Percentiles rank a stretch among this genome's conserved stretches.
Conservation (phyloP, 2,329 filamentous ascomycete genomes). For the Trichoderma atroviride region DNA sequence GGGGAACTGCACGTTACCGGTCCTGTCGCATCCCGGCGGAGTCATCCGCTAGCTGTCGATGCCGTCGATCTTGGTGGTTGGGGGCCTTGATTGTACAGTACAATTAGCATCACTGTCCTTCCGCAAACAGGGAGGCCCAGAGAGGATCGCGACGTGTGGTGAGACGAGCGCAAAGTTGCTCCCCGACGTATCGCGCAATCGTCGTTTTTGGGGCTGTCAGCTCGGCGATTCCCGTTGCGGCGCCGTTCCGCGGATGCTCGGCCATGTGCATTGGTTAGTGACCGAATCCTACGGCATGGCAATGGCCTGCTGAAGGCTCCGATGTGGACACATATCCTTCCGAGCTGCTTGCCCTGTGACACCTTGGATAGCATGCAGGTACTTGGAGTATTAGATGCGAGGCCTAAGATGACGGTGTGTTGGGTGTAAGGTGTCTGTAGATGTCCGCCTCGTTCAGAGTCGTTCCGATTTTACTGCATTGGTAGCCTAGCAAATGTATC, state of each 20-base stretch:
- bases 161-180: conserved; percentile 1
- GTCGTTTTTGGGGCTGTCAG: not conserved
- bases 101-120: not conserved
- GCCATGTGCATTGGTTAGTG: not conserved
- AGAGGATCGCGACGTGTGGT: not conserved
- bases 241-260: not conserved
- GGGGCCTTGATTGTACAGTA: not conserved
- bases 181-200: conserved; percentile 7
- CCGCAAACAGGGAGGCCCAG: not conserved
- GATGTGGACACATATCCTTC: not conserved
- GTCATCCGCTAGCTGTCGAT: not conserved
- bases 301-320: not conserved
- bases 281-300: not conserved
- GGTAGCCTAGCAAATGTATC: not conserved
- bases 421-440: not conserved
- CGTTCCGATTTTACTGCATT: not conserved
- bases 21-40: not conserved
- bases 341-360: not conserved
- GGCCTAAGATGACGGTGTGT: not conserved
- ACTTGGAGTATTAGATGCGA: not conserved
- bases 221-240: conserved; percentile 14
- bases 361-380: not conserved
- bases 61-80: not conserved
- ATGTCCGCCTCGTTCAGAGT: not conserved
- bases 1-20: no score